Conservation (phyloP, 1,139 yeast species). For the Candida pseudoviswanathii region DNA sequence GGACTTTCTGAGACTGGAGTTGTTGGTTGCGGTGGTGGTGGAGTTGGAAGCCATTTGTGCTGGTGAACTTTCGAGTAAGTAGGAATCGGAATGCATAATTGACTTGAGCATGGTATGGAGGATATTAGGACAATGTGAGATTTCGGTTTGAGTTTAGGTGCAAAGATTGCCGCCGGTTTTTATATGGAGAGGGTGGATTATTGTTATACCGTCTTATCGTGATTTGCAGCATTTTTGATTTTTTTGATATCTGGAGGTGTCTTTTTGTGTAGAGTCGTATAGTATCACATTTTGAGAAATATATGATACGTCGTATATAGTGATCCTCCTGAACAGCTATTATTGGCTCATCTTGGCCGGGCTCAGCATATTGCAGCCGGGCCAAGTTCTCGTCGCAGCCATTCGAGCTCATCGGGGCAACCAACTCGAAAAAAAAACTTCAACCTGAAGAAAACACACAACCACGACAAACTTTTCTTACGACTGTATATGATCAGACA, state of each 20-base stretch:
- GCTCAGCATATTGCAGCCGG: too few relatives aligned
- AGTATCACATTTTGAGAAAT: too few relatives aligned
- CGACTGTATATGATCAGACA: neutral
- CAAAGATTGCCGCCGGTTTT: neutral
- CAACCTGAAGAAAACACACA: too few relatives aligned
- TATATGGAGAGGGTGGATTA: neutral
- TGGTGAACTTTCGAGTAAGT: constrained; percentile 12
- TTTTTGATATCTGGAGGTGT: neutral
- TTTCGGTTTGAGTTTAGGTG: neutral
- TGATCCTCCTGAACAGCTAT: too few relatives aligned
- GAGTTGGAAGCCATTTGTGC: constrained; percentile 7
- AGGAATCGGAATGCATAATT: constrained; percentile 14
- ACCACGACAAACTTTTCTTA: neutral
- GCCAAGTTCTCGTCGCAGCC: too few relatives aligned
- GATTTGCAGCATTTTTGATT: neutral
- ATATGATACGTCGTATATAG: too few relatives aligned
- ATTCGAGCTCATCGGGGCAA: too few relatives aligned
- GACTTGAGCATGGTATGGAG: constrained; percentile 13
- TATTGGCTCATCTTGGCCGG: too few relatives aligned
- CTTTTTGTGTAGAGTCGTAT: neutral
- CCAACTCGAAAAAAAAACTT: too few relatives aligned
- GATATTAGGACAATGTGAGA: too few relatives aligned
- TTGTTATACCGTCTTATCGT: neutral
- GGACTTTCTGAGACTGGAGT: constrained; percentile 1
- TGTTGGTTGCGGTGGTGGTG: constrained; percentile 7